phyloP scores from a whole-genome alignment of 192 early-diverging fungal genomes.

The Bifiguratus adelaidae region DNA sequence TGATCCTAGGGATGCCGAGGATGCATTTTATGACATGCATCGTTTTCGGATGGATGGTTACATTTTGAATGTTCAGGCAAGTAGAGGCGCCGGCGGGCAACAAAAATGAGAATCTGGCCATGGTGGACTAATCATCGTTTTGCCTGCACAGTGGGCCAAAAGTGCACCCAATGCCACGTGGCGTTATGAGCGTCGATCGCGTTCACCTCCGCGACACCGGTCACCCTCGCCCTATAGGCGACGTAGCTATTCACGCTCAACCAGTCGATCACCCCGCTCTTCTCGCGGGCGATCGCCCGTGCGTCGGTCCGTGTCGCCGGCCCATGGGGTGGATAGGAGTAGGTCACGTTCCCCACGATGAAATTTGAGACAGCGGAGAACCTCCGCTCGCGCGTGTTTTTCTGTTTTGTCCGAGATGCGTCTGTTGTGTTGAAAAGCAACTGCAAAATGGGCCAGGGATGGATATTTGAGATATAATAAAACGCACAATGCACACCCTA shows the following conservation, averaged over 20 bases:
- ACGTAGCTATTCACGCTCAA: not conserved
- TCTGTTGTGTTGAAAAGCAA: too few relatives aligned
- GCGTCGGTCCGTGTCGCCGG: too few relatives aligned
- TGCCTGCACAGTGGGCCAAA: conserved; percentile 71
- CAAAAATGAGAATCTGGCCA: not conserved
- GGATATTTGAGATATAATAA: too few relatives aligned
- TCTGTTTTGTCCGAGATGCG: too few relatives aligned
- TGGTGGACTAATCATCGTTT: not conserved
- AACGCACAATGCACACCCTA: too few relatives aligned
- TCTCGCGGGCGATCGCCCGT: conserved; percentile 29
- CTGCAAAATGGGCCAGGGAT: too few relatives aligned
- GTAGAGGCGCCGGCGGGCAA: not conserved
- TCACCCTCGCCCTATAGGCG: too few relatives aligned
- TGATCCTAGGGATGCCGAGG: conserved; percentile 80
- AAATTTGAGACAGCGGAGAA: too few relatives aligned
- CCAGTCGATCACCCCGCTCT: conserved; percentile 11
- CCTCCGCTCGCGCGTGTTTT: too few relatives aligned
- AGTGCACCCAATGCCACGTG: conserved; percentile 69
- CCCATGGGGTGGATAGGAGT: too few relatives aligned
- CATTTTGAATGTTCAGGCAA: conserved; percentile 71
- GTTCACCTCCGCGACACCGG: not conserved
- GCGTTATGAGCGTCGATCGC: conserved; percentile 59
- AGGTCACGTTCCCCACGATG: too few relatives aligned
- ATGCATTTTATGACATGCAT: conserved; percentile 92
- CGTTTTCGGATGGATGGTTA: conserved; percentile 71